Evolutionary conservation across 2,329 filamentous ascomycete species (phyloP).

Genomic region (Nigrospora oryzae): DNA sequence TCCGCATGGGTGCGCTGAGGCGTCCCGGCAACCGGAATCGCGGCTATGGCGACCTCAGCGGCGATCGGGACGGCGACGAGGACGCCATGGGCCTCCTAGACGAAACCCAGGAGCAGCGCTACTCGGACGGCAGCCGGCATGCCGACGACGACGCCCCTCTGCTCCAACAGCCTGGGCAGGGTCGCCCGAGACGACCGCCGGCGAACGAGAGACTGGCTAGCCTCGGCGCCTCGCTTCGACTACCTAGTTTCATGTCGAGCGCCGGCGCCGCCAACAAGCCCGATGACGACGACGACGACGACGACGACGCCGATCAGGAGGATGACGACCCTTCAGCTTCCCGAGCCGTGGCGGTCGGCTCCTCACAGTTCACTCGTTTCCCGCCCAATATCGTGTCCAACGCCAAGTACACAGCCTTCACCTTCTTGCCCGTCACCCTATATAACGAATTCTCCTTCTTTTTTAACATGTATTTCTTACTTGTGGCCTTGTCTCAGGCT

Average conservation of each 20-base stretch:
- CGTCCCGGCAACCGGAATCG: constrained; percentile 44
- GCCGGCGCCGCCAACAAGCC: constrained; percentile 20
- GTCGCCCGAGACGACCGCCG: constrained; percentile 24
- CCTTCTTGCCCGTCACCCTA: constrained; percentile 85
- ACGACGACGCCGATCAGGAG: constrained; percentile 38
- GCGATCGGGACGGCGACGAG: constrained; percentile 49
- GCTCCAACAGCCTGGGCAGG: constrained; percentile 36
- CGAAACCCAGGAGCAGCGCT: constrained; percentile 44
- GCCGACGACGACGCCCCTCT: constrained; percentile 70
- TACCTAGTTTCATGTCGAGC: constrained; percentile 59
- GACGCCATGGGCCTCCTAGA: constrained; percentile 61
- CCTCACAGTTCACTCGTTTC: constrained; percentile 64
- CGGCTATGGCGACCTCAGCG: constrained; percentile 53
- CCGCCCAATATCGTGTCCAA: constrained; percentile 91
- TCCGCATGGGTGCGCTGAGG: constrained; percentile 58
- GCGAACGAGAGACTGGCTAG: constrained; percentile 34
- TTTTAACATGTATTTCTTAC: constrained; percentile 98
- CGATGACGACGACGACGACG: constrained; percentile 41
- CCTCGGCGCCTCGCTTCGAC: constrained; percentile 45
- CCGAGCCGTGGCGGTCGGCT: constrained; percentile 68
- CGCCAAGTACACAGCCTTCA: constrained; percentile 93
- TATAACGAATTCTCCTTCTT: constrained; percentile 99
- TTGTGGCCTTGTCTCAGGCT: constrained; percentile 88
- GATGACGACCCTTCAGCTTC: constrained; percentile 61
- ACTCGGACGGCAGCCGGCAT: constrained; percentile 50